phyloP scores from a whole-genome alignment of 768 basidiomycete species.

The Tulasnella calospora region DNA sequence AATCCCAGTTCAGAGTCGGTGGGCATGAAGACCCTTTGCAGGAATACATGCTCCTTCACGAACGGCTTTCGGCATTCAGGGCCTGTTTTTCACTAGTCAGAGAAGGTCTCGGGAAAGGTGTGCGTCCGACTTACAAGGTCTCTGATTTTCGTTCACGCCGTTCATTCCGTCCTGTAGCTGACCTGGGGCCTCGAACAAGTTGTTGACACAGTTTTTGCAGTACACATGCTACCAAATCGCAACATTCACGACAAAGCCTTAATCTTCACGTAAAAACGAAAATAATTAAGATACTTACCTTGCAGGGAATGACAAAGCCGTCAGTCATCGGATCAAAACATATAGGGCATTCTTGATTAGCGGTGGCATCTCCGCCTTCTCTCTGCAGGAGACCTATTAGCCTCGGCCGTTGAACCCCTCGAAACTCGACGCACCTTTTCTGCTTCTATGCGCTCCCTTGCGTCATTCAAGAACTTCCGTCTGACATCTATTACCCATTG shows the following conservation, averaged over 20 bases:
- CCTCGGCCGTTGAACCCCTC: background rate
- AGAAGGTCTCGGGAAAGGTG: background rate
- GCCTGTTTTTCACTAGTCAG: constrained; percentile 36
- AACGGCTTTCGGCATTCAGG: constrained; percentile 59
- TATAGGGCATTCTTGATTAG: constrained; percentile 56
- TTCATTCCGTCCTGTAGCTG: constrained; percentile 40
- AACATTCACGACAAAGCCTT: background rate
- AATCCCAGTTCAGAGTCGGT: constrained; percentile 50
- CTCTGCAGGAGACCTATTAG: background rate
- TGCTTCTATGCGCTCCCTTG: constrained; percentile 45
- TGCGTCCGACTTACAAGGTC: constrained; percentile 49
- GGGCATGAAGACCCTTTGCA: constrained; percentile 57
- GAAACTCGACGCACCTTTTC: constrained; percentile 45
- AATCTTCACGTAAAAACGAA: background rate
- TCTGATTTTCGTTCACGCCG: constrained; percentile 42
- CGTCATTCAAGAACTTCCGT: constrained; percentile 43
- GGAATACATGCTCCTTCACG: constrained; percentile 47
- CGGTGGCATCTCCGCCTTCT: constrained; percentile 47
- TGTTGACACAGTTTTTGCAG: constrained; percentile 35
- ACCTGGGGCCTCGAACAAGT: constrained; percentile 44
- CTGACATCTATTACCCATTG: constrained; percentile 29
- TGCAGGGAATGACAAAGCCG: constrained; percentile 54
- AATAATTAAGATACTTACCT: background rate
- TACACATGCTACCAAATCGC: background rate
- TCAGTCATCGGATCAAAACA: constrained; percentile 57